Evolutionary conservation across 306 rosid species (phyloP).

Genomic region (Corylus heterophylla): DNA sequence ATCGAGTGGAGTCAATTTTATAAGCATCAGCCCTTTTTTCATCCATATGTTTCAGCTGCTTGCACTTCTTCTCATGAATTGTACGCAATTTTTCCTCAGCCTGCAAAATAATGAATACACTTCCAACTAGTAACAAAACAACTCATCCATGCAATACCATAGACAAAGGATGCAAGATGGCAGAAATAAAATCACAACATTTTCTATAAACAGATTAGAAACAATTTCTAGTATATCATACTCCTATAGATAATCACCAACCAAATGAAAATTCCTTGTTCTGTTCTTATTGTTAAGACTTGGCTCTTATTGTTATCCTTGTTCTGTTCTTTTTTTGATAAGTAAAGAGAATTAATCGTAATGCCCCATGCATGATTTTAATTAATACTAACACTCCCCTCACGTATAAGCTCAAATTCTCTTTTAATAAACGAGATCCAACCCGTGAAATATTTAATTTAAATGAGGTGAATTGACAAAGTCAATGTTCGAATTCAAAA

Average conservation of each 20-base stretch:
- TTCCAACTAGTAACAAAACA: not conserved
- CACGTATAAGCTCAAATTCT: too few relatives aligned
- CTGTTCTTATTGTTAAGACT: not conserved
- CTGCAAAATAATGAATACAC: constrained; percentile 32
- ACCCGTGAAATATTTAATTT: too few relatives aligned
- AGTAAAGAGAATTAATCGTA: not conserved
- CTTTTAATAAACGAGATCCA: too few relatives aligned
- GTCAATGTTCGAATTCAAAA: too few relatives aligned
- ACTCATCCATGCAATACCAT: not conserved
- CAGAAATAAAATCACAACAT: not conserved
- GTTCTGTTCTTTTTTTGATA: not conserved
- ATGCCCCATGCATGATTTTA: not conserved
- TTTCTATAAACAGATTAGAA: not conserved
- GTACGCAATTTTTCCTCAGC: constrained; percentile 73
- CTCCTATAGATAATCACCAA: not conserved
- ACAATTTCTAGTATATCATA: not conserved
- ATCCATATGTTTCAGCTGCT: constrained; percentile 52
- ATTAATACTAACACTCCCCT: too few relatives aligned
- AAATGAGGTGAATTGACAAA: too few relatives aligned
- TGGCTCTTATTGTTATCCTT: not conserved
- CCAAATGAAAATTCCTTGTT: not conserved
- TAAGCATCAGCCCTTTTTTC: constrained; percentile 39
- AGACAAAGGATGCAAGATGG: constrained; percentile 1
- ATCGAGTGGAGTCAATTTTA: constrained; percentile 46
- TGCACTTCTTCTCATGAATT: constrained; percentile 63